Conservation (phyloP, 2,329 filamentous ascomycete genomes). For the Leptodontidium sp. region DNA sequence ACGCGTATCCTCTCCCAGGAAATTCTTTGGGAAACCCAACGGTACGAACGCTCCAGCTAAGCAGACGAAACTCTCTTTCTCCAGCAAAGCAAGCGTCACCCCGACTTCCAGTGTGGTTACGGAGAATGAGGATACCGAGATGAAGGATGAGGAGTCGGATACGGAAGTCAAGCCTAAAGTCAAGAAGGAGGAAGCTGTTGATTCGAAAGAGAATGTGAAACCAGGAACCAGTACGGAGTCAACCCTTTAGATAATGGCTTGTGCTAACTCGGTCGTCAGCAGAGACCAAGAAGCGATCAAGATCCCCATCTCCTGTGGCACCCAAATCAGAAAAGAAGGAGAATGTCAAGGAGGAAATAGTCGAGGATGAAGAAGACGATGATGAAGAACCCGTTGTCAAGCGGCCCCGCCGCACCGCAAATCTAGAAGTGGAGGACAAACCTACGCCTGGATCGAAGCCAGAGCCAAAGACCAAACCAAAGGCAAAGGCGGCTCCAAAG, state of each 20-base stretch:
- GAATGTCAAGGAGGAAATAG: conserved; percentile 42
- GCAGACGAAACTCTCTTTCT: conserved; percentile 83
- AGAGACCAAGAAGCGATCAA: conserved; percentile 42
- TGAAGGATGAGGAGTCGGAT: conserved; percentile 42
- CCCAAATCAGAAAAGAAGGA: conserved; percentile 41
- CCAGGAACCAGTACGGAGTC: conserved; percentile 29
- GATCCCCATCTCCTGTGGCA: conserved; percentile 38
- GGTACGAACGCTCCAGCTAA: conserved; percentile 65
- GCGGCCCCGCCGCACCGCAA: conserved; percentile 52
- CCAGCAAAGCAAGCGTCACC: conserved; percentile 57
- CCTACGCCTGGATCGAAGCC: conserved; percentile 30
- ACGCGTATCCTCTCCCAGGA: conserved; percentile 60
- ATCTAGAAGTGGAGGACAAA: conserved; percentile 47
- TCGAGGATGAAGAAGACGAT: conserved; percentile 54
- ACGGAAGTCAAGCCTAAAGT: conserved; percentile 38
- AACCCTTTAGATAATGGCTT: not conserved
- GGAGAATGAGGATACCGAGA: conserved; percentile 42
- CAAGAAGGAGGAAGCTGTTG: conserved; percentile 45
- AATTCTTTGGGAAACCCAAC: conserved; percentile 80
- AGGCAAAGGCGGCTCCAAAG: conserved; percentile 24
- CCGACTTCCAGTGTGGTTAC: conserved; percentile 39
- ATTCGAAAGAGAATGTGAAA: conserved; percentile 38
- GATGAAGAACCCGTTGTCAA: conserved; percentile 70
- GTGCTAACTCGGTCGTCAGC: conserved; percentile 26
- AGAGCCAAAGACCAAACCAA: conserved; percentile 29